phyloP scores from a whole-genome alignment of 2,329 filamentous ascomycete species.

The Colletotrichum musae region DNA sequence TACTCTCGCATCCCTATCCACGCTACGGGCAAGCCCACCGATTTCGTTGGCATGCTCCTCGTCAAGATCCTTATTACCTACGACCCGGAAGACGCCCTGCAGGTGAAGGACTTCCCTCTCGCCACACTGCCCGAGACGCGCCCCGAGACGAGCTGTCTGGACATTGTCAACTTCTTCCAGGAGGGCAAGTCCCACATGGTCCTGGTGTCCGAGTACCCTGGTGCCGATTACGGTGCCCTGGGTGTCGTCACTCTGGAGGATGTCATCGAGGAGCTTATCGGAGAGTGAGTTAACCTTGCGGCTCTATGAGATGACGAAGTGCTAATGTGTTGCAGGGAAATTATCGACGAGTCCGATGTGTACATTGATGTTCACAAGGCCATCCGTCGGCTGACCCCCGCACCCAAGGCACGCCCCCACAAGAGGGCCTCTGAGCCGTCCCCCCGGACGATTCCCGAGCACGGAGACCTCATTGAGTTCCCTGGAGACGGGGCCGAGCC shows the following conservation, averaged over 20 bases:
- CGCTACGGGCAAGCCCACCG: constrained; percentile 83
- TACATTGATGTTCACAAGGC: constrained; percentile 99
- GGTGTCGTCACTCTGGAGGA: constrained; percentile 97
- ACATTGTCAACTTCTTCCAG: constrained; percentile 99
- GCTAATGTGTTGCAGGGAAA: constrained; percentile 74
- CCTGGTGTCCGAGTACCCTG: constrained; percentile 89
- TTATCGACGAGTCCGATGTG: constrained; percentile 98
- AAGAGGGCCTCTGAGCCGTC: constrained; percentile 54
- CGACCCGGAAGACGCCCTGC: constrained; percentile 91
- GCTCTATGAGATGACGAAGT: neutral
- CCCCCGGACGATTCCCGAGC: constrained; percentile 35
- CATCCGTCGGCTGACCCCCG: constrained; percentile 88
- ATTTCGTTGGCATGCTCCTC: constrained; percentile 97
- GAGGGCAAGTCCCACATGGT: constrained; percentile 99
- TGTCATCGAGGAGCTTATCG: constrained; percentile 98
- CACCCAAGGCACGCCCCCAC: constrained; percentile 78
- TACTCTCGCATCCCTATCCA: constrained; percentile 98
- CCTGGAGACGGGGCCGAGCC: constrained; percentile 56
- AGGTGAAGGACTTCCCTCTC: constrained; percentile 90
- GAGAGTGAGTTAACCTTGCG: constrained; percentile 79
- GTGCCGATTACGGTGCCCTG: constrained; percentile 90
- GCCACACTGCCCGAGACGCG: constrained; percentile 95
- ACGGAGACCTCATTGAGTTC: constrained; percentile 53
- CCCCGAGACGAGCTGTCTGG: constrained; percentile 94
- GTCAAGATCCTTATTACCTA: constrained; percentile 99